These are phyloP conservation scores for Wallacemonas sp. DNA, from an alignment of 208 protist species.

Conservation along the genomic window DNA sequence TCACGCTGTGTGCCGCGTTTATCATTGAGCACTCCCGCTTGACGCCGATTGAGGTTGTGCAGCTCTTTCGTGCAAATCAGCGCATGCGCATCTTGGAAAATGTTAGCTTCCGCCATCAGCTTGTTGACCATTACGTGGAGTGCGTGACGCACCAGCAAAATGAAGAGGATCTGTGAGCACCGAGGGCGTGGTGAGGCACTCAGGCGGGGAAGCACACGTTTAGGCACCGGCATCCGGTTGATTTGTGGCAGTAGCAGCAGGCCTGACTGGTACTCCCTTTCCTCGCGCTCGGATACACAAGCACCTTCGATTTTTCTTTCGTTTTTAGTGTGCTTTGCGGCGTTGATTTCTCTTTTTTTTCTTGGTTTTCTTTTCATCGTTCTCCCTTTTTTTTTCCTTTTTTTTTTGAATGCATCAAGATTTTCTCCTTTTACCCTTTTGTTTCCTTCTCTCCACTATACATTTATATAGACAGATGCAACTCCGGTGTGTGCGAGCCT, in stretches of 20 bases:
- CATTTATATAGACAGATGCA: too few species aligned
- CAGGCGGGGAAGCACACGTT: too few species aligned
- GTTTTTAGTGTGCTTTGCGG: not conserved
- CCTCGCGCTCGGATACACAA: too few species aligned
- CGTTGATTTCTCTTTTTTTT: conserved; percentile 7
- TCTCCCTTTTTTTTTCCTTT: conserved; percentile 11
- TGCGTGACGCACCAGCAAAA: conserved; percentile 10
- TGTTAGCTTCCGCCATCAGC: conserved; percentile 72
- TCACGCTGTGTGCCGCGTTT: conserved; percentile 78
- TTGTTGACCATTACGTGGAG: conserved; percentile 83
- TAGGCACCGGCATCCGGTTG: too few species aligned
- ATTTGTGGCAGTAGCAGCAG: too few species aligned
- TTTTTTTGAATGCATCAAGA: not conserved
- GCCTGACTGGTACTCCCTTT: not conserved
- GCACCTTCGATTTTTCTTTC: not conserved
- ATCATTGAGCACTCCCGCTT: conserved; percentile 61
- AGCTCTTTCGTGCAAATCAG: conserved; percentile 50
- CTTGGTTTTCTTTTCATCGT: conserved; percentile 10
- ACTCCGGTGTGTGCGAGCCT: too few species aligned
- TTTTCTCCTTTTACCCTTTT: too few species aligned
- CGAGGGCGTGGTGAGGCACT: too few species aligned
- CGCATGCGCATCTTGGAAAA: conserved; percentile 76
- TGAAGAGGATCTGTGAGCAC: conserved; percentile 6
- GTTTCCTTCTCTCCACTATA: too few species aligned
- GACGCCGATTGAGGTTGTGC: conserved; percentile 51